Base-by-base conservation (phyloP, 345 rosid genomes). In the Camelina sativa region DNA sequence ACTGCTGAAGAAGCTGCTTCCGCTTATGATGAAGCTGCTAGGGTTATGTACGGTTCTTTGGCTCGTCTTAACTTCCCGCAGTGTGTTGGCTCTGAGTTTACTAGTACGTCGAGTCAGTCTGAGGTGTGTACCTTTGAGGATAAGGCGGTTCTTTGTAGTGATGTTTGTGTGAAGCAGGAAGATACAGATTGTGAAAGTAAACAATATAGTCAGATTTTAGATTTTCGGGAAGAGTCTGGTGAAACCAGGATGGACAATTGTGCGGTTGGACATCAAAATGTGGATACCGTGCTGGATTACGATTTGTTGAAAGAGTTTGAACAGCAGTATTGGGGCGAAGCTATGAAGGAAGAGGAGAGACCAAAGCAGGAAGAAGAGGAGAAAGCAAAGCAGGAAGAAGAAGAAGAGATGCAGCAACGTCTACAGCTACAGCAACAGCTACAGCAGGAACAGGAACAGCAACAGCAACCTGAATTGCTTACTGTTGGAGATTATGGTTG, bases 1-100 rank as follows among this genome's bases (percentile, higher is more conserved):
- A 89, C 92, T 2, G 97, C 96, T 0, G 32, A 70, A 11, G 82
- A 91, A 22, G 98, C 98, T 43, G 98, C 98, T 0, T 11, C 75
- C 4, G 96, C 97, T 22, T 93, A 93, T 48, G 94, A 93, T 57
- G 81, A 82, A 54, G 98, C 98, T 6, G 98, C 98, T 11, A 71
- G 38, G 12, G 82, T 83, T 5, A 89, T 93, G 91, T 89, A 89
- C 23, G 98, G 98, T 9, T 35, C 80, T 0, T 64, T 15, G n/a
- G 98, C 98, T 0, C 82, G 89, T 55, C 76, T 93, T 12, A 93
- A 93, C 35, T 66, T 85, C 43, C 90, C 82, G 53, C 57, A 59
- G 9, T 54, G 78, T 10, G 78, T 55, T 34, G 74, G 41, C 0
- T 71, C 84, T 37, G 72, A 74, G 22, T 74, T 59, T 3, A 76